These are phyloP conservation scores for Quercus cerris DNA, from an alignment of 306 rosid genomes.

Conservation along the genomic window DNA sequence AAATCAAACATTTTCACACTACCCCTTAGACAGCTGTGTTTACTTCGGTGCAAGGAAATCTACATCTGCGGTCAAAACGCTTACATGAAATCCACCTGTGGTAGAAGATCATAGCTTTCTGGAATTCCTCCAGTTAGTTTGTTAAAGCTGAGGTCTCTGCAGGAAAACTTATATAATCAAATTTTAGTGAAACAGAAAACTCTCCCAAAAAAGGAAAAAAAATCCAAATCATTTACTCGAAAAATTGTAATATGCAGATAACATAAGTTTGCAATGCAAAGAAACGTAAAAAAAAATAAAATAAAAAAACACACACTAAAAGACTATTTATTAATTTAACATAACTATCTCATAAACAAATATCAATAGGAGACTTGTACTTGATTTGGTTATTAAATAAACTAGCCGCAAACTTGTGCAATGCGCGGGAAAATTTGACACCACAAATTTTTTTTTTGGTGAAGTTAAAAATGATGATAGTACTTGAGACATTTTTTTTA, in stretches of 20 bases:
- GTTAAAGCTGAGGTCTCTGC: slow-evolving; percentile 91
- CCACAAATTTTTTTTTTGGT: too few relatives aligned
- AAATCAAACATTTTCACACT: too few relatives aligned
- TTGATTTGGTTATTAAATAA: too few relatives aligned
- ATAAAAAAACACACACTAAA: background rate
- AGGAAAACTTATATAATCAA: background rate
- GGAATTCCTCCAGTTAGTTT: slow-evolving; percentile 65
- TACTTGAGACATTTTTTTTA: too few relatives aligned
- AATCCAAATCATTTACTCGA: background rate
- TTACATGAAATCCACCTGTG: slow-evolving; percentile 39
- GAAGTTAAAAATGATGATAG: too few relatives aligned
- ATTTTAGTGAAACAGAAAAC: background rate
- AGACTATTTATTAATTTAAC: background rate
- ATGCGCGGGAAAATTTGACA: too few relatives aligned
- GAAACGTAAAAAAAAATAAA: too few relatives aligned
- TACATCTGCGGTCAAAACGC: slow-evolving; percentile 8
- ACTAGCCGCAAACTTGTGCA: too few relatives aligned
- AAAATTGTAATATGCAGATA: background rate
- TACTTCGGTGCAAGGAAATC: background rate
- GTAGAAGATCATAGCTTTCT: slow-evolving; percentile 17
- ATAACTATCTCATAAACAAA: background rate
- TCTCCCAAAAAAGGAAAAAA: background rate
- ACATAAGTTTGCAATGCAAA: background rate
- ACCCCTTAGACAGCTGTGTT: too few relatives aligned
- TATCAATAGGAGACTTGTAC: too few relatives aligned